A percentile compares a stretch with the other conserved stretches of the same genome.
These are phyloP conservation scores for Skeletonema grethae DNA, from an alignment of 108 stramenopile species.

Conservation along the genomic window DNA sequence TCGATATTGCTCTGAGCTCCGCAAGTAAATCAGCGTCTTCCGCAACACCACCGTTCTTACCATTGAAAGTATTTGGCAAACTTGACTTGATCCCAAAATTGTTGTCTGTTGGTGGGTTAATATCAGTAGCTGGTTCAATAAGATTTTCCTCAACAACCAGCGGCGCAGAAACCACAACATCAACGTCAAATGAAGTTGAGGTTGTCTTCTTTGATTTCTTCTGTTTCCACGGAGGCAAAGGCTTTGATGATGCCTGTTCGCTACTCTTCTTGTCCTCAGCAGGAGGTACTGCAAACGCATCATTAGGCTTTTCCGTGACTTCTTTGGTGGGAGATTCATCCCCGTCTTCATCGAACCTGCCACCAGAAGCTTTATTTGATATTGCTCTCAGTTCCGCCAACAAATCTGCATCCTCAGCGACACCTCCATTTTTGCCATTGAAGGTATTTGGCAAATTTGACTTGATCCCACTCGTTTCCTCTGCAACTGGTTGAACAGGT, in stretches of 20 bases:
- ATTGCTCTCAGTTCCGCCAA: slow-evolving; percentile 61
- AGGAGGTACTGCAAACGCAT: neutral
- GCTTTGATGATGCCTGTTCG: neutral
- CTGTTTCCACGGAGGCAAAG: neutral
- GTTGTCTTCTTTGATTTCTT: neutral
- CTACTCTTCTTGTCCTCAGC: neutral
- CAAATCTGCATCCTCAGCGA: slow-evolving; percentile 64
- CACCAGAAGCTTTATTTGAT: slow-evolving; percentile 40
- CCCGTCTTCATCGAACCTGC: slow-evolving; percentile 24
- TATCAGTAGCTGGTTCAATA: slow-evolving; percentile 34
- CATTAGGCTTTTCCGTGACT: neutral
- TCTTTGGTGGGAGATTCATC: neutral
- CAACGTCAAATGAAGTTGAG: neutral
- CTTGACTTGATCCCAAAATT: slow-evolving; percentile 39
- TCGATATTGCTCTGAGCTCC: slow-evolving; percentile 58
- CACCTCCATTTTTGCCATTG: slow-evolving; percentile 72
- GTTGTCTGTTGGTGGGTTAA: slow-evolving; percentile 19
- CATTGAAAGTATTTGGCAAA: slow-evolving; percentile 60
- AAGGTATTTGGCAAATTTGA: neutral
- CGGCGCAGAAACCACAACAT: slow-evolving; percentile 7
- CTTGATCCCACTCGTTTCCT: neutral
- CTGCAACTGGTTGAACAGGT: neutral
- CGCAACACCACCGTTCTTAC: slow-evolving; percentile 76
- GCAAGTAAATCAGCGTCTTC: slow-evolving; percentile 66
- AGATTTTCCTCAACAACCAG: slow-evolving; percentile 10